A percentile compares a stretch with the other conserved stretches of the same genome.
Evolutionary conservation across 345 rosid species (phyloP).

Genomic region (Ricinus communis): DNA sequence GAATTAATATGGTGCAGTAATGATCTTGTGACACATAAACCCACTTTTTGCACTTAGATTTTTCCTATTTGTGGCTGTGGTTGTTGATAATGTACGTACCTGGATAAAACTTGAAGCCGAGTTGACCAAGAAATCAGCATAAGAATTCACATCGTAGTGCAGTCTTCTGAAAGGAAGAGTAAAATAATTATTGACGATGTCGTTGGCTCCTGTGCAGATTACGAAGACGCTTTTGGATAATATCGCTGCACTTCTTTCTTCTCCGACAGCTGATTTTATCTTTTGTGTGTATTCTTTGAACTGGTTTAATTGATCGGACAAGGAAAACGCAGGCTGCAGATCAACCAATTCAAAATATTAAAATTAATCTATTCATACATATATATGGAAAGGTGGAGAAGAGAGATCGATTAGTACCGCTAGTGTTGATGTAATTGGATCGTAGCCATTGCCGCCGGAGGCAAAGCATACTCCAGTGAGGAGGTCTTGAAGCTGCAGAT

Average conservation of each 20-base stretch:
- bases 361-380: background rate
- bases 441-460: slow-evolving; percentile 46
- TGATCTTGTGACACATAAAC: too few relatives aligned
- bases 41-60: too few relatives aligned
- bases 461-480: slow-evolving; percentile 52
- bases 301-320: slow-evolving; percentile 44
- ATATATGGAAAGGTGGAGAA: background rate
- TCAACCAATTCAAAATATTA: background rate
- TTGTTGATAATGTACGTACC: slow-evolving; percentile 11
- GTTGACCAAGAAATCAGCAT: slow-evolving; percentile 26
- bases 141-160: slow-evolving; percentile 25
- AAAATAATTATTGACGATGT: slow-evolving; percentile 30
- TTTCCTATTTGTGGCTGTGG: too few relatives aligned
- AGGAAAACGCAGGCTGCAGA: slow-evolving; percentile 43
- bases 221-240: slow-evolving; percentile 22
- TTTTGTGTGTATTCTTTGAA: slow-evolving; percentile 35
- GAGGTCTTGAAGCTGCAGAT: slow-evolving; percentile 39
- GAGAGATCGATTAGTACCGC: slow-evolving; percentile 21
- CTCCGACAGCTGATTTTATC: slow-evolving; percentile 32
- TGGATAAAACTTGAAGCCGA: slow-evolving; percentile 21
- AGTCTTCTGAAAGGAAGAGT: background rate
- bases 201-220: slow-evolving; percentile 32
- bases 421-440: slow-evolving; percentile 32
- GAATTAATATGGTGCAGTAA: too few relatives aligned
- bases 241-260: slow-evolving; percentile 17